Base-by-base conservation (phyloP, 2,329 filamentous ascomycete genomes). In the Domatiomyces globalis region DNA sequence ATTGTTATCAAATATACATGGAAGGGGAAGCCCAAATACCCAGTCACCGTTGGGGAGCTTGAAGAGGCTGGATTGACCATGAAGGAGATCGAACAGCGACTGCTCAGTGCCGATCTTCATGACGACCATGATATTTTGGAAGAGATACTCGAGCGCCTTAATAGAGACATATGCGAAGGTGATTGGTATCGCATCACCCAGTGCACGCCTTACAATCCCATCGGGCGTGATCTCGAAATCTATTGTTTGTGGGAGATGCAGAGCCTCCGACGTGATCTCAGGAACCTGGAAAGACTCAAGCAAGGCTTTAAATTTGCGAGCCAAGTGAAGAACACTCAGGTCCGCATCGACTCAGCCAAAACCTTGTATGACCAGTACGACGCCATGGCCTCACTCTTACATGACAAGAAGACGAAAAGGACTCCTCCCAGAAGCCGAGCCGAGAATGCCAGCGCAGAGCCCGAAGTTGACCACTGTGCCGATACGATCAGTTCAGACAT, bases 1-100 rank as follows among this genome's bases (percentile, higher is more conserved):
- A 5, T 39, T 39, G 33, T 39, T 10, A 39, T 39, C 33, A 39
- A 39, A 10, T 2, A 7, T 10, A 15, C 33, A 15, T 12, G 8
- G 12, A 48, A 49, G 18, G 46, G 46, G 22, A 51, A 48, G 9
- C 33, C 49, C 39, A 18, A 20, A 7, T 43, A 20, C 39, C 49
- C 53, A 19, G 44, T 60, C 42, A 59, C 57, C 9, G 54, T 44
- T 20, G 58, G 54, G 6, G 57, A 60, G 46, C 53, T 60, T 6
- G 42, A 55, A 42, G 55, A 54, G 48, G 53, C 50, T 15, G 47
- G 51, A 4, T 27, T 59, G n/a, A 54, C 55, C 17, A 46, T 52
- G 25, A 48, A 48, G 10, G 49, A 48, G 43, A 42, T 60, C 36
- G 50, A 55, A 9, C 33, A 49, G 36, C 46, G 58, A 48, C 49